Base-by-base conservation (phyloP, 2,329 filamentous ascomycete species). In the Botrytis byssoidea region DNA sequence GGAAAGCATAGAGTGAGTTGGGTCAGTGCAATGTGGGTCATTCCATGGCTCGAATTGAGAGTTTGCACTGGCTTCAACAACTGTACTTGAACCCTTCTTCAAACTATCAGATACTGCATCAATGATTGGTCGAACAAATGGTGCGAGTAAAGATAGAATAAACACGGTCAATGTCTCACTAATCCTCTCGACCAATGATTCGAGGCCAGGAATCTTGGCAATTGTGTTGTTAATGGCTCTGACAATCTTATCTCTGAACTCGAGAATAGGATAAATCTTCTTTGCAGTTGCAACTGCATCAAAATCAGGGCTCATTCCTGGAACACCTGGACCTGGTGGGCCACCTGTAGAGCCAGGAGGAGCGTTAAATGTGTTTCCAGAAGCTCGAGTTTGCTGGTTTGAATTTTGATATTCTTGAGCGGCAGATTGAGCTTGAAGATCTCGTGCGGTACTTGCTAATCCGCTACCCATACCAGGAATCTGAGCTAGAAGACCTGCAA, bases 211-310 rank as follows among this genome's bases (percentile, higher is more conserved):
- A 57, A 98, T 92, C 85, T 96, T 97, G 78, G 94, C 90, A 76
- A 98, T 93, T 71, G 94, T 91, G 55, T 89, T 88, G 79, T 91
- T 94, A 82, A 98, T 94, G 18, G 91, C 89, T 78, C 93, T 93
- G 69, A 98, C 95, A 72, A 99, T 94, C 80, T 92, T 96, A 85
- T 99, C 96, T 74, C 95, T 89, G 86, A 98, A 99, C 74, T 93
- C 88, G 0, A 99, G 88, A 74, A 99, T 97, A 0, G 96, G 96
- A 80, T 98, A 98, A 77, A 99, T 98, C 83, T 97, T 90, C 57
- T 87, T 85, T 22, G 92, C 88, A 0, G 91, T 92, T 82, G 93
- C 91, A 78, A 93, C 88, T 0, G 93, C 91, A 79, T 98, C 95
- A 74, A 97, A 93, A 79, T 88, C 86, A 22, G 89, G 86, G 79